Evolutionary conservation across 305 asterid genomes (phyloP).

Genomic region (Fraxinus ornus): DNA sequence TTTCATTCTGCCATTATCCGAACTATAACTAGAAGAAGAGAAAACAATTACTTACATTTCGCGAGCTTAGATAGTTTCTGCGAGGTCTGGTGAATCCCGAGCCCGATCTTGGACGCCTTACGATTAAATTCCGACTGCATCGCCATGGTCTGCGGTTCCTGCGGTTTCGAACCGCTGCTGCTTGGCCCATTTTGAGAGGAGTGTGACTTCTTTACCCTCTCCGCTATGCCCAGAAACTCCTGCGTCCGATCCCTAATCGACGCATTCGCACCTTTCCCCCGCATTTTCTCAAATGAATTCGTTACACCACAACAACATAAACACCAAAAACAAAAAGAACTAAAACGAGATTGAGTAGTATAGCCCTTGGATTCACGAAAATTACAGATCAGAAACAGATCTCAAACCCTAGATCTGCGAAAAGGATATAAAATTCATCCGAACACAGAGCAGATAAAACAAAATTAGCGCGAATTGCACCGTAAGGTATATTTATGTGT

Average conservation of each 20-base stretch:
- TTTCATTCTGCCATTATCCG: neutral
- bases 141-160: constrained; percentile 53
- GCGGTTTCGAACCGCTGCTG: constrained; percentile 60
- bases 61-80: constrained; percentile 92
- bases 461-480: neutral
- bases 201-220: constrained; percentile 55
- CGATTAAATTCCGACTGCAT: constrained; percentile 79
- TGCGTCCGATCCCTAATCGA: constrained; percentile 88
- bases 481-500: neutral
- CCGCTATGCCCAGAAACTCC: constrained; percentile 73
- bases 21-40: neutral
- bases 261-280: constrained; percentile 47
- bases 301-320: constrained; percentile 24
- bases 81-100: constrained; percentile 85
- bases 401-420: constrained; percentile 42
- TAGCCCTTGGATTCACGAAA: neutral
- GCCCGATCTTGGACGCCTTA: constrained; percentile 79
- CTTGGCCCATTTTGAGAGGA: constrained; percentile 60
- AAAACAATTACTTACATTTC: constrained; percentile 48
- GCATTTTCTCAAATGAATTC: constrained; percentile 32
- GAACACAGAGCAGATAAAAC: neutral
- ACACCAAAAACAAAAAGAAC: neutral
- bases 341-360: neutral
- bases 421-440: constrained; percentile 12
- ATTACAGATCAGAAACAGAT: constrained; percentile 23